A percentile compares a stretch with the other conserved stretches of the same genome.
Evolutionary conservation across 2,329 filamentous ascomycete genomes (phyloP).

Genomic region (Pseudogymnoascus sp.): DNA sequence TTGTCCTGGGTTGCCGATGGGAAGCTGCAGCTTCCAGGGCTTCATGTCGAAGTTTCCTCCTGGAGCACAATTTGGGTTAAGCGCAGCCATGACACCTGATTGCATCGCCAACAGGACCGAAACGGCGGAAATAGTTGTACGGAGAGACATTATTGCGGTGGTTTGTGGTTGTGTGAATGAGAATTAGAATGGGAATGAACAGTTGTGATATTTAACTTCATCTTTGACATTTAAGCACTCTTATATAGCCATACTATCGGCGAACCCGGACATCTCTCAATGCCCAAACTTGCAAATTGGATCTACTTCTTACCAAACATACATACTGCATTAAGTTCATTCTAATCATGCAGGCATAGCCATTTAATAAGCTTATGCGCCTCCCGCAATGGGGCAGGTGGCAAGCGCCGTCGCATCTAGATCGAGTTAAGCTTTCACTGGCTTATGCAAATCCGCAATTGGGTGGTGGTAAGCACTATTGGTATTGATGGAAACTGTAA

Average conservation of each 20-base stretch:
- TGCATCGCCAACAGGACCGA: background rate
- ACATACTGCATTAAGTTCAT: background rate
- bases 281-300: background rate
- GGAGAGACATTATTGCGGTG: background rate
- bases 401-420: background rate
- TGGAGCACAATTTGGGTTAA: conserved; percentile 14
- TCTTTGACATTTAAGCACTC: background rate
- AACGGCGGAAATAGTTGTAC: background rate
- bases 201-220: background rate
- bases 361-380: conserved; percentile 5
- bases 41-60: conserved; percentile 31
- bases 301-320: background rate
- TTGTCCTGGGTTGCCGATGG: conserved; percentile 26
- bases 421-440: background rate
- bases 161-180: background rate
- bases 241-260: background rate
- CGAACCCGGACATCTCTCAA: background rate
- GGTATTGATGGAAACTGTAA: background rate
- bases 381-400: background rate
- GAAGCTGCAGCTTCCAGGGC: conserved; percentile 32
- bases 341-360: background rate
- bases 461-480: background rate
- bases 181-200: background rate
- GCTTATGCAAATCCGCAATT: background rate
- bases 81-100: background rate